A percentile compares a stretch with the other conserved stretches of the same genome.
These are phyloP conservation scores for Fusarium fujikuroi DNA, from an alignment of 2,329 filamentous ascomycete species.

Conservation along the genomic window DNA sequence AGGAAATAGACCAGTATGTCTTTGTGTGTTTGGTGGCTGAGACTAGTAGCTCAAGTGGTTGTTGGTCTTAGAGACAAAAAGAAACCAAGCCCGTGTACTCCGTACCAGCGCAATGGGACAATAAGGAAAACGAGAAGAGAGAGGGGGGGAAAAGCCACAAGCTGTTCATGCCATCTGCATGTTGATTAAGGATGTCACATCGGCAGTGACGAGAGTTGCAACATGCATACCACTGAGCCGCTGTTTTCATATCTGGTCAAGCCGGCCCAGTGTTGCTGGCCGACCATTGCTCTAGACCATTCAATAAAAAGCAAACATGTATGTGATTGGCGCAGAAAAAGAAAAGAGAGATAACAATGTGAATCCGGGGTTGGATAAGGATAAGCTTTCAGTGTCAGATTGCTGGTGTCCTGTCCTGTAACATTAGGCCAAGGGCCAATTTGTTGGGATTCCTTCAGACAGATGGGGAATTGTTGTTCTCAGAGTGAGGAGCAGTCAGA, in stretches of 20 bases:
- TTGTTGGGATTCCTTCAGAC: conserved; percentile 23
- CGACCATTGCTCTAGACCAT: background rate
- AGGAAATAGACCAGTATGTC: background rate
- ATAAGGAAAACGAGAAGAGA: background rate
- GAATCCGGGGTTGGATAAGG: conserved; percentile 21
- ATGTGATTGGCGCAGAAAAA: conserved; percentile 11
- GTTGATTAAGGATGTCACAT: conserved; percentile 11
- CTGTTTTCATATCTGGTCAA: conserved; percentile 5
- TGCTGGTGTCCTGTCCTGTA: background rate
- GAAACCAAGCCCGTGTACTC: background rate
- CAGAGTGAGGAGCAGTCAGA: background rate
- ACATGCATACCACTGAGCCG: conserved; percentile 13
- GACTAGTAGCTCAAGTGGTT: background rate
- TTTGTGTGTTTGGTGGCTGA: background rate
- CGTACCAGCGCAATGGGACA: background rate
- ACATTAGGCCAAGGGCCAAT: background rate
- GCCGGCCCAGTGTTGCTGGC: background rate
- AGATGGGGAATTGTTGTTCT: conserved; percentile 6
- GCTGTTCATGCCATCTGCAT: conserved; percentile 1
- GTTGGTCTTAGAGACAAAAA: background rate
- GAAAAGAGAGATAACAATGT: conserved; percentile 13
- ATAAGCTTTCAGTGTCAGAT: background rate
- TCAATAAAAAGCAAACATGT: conserved; percentile 14
- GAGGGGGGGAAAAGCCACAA: background rate
- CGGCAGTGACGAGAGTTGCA: conserved; percentile 14